Conservation (phyloP, 2,329 filamentous ascomycete genomes). For the Trichoderma atrobrunneum region DNA sequence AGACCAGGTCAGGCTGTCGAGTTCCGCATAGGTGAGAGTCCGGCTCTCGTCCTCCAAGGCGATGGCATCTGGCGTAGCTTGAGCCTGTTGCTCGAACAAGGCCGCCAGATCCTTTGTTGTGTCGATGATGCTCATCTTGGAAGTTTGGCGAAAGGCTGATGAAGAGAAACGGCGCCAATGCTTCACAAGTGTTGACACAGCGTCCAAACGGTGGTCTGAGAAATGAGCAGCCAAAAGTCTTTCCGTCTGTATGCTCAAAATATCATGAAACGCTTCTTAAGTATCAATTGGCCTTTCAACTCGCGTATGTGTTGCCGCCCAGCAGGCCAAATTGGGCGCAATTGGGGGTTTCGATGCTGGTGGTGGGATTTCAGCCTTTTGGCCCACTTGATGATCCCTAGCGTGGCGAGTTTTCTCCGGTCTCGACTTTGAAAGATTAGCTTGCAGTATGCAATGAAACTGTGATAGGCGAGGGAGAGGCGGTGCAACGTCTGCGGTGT, state of each 20-base stretch:
- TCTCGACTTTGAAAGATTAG: neutral
- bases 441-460: neutral
- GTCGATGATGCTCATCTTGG: constrained; percentile 64
- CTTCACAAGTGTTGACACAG: neutral
- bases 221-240: neutral
- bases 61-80: constrained; percentile 63
- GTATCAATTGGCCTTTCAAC: neutral
- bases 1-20: constrained; percentile 64
- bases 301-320: neutral
- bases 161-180: neutral
- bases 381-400: constrained; percentile 3
- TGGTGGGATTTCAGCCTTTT: neutral
- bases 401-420: neutral
- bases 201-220: neutral
- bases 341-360: neutral
- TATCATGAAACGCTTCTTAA: neutral
- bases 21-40: constrained; percentile 68
- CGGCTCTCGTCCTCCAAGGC: constrained; percentile 69
- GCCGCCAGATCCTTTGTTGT: constrained; percentile 68
- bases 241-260: neutral
- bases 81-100: constrained; percentile 67
- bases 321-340: constrained; percentile 3
- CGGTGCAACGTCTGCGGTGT: neutral
- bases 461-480: neutral
- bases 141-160: neutral